Percentiles rank a stretch among this genome's conserved stretches.
Conservation (phyloP, 345 rosid genomes). For the Gossypium ekmanianum region DNA sequence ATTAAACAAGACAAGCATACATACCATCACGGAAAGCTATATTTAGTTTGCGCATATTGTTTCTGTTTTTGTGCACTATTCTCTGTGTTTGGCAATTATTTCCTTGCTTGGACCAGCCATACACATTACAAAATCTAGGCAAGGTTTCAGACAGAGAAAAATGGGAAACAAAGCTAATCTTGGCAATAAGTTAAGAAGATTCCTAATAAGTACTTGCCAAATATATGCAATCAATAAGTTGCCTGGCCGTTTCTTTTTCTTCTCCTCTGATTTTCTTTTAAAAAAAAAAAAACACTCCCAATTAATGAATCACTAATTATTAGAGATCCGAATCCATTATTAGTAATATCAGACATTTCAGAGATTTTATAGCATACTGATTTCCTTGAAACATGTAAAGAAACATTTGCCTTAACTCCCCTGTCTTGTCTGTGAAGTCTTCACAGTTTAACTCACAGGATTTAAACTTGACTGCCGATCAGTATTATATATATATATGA, state of each 20-base stretch:
- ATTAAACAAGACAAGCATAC: too few species aligned
- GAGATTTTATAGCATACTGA: not conserved
- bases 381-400: not conserved
- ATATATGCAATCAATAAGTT: too few species aligned
- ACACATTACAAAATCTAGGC: not conserved
- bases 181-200: not conserved
- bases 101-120: conserved; percentile 7
- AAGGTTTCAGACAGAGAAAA: not conserved
- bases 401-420: not conserved
- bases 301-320: not conserved
- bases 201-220: not conserved
- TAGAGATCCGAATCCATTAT: not conserved
- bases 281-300: not conserved
- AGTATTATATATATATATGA: too few species aligned
- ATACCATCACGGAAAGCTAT: too few species aligned
- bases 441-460: too few species aligned
- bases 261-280: too few species aligned
- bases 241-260: too few species aligned
- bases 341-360: not conserved
- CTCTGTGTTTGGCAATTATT: not conserved
- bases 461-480: too few species aligned
- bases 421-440: too few species aligned
- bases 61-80: conserved; percentile 9
- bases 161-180: not conserved
- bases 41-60: not conserved